A percentile compares a stretch with the other conserved stretches of the same genome.
Conservation (phyloP, 2,329 filamentous ascomycete species). For the Fusarium stilboides region DNA sequence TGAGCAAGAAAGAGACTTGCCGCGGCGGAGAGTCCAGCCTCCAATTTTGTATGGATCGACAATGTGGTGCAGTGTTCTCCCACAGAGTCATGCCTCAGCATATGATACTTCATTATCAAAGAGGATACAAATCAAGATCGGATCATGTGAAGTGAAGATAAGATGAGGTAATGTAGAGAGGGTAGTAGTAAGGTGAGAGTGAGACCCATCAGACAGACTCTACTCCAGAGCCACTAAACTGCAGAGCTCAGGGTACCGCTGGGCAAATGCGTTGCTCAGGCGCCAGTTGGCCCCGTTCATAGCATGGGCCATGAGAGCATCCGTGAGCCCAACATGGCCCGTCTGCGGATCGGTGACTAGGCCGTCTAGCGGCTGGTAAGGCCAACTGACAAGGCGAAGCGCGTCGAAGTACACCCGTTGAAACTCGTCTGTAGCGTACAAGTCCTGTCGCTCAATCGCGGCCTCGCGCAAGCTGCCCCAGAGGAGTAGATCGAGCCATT, state of each 20-base stretch:
- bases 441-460: conserved; percentile 54
- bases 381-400: conserved; percentile 56
- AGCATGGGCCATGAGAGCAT: conserved; percentile 37
- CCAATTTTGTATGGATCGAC: conserved; percentile 30
- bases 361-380: conserved; percentile 40
- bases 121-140: conserved; percentile 17
- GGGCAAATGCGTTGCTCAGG: conserved; percentile 28
- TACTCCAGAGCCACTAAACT: conserved; percentile 33
- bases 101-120: conserved; percentile 35
- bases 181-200: background rate
- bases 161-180: background rate
- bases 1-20: conserved; percentile 29
- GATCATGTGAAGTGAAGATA: conserved; percentile 19
- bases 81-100: conserved; percentile 35
- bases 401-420: conserved; percentile 53
- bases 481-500: conserved; percentile 54
- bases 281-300: conserved; percentile 42
- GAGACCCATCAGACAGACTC: conserved; percentile 15
- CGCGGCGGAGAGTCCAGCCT: conserved; percentile 29
- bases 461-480: conserved; percentile 55
- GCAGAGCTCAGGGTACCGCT: conserved; percentile 41
- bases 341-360: conserved; percentile 41
- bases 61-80: conserved; percentile 47
- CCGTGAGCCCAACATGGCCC: conserved; percentile 43
- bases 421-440: conserved; percentile 58